Conservation (phyloP, 805 yeast species). For the Candida jianshihensis region DNA sequence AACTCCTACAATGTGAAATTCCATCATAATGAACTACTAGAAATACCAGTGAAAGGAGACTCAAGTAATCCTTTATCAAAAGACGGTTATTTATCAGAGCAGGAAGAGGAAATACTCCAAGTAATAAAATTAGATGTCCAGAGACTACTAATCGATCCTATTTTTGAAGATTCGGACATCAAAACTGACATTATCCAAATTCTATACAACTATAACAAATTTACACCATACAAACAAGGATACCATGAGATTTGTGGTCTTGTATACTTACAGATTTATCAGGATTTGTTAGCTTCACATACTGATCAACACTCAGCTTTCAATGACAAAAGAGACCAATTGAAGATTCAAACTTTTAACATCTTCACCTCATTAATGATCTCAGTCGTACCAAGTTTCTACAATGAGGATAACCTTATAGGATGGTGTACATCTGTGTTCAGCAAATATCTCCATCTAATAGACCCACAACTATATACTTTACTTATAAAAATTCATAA, state of each 20-base stretch:
- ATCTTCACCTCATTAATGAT: slow-evolving; percentile 39
- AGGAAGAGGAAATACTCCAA: slow-evolving; percentile 10
- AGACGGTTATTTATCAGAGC: background rate
- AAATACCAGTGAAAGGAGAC: slow-evolving; percentile 5
- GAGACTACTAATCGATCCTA: slow-evolving; percentile 20
- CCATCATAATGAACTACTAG: slow-evolving; percentile 12
- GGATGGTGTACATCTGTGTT: slow-evolving; percentile 35
- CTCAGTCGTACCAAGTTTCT: slow-evolving; percentile 36
- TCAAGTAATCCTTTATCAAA: background rate
- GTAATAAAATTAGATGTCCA: slow-evolving; percentile 22
- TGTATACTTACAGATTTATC: slow-evolving; percentile 32
- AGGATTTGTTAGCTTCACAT: too few relatives aligned
- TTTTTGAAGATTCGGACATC: slow-evolving; percentile 10
- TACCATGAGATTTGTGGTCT: slow-evolving; percentile 45
- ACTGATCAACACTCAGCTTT: background rate
- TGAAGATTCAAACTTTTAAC: slow-evolving; percentile 33
- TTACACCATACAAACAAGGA: slow-evolving; percentile 39
- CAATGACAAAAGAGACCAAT: background rate
- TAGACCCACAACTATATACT: slow-evolving; percentile 41
- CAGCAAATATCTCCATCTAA: slow-evolving; percentile 34
- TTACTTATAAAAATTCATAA: slow-evolving; percentile 34
- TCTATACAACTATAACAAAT: slow-evolving; percentile 19
- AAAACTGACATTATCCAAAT: slow-evolving; percentile 18
- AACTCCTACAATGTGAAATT: slow-evolving; percentile 15
- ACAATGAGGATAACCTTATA: slow-evolving; percentile 34